phyloP scores from a whole-genome alignment of 345 rosid genomes.

The Acer yangbiense region DNA sequence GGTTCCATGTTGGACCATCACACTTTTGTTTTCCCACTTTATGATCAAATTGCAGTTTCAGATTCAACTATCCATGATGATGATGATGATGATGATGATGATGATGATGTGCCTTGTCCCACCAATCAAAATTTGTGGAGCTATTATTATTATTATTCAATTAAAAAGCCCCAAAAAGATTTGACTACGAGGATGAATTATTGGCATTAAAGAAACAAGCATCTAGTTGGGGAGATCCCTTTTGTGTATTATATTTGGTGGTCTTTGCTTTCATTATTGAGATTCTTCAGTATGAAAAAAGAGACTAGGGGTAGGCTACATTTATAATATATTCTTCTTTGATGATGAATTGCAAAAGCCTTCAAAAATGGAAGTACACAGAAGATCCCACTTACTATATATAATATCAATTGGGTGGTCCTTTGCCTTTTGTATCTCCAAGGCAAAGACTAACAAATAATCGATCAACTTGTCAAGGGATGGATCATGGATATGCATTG shows the following conservation, averaged over 20 bases:
- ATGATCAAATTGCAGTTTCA: conserved; percentile 10
- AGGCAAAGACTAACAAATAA: background rate
- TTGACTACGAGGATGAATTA: conserved; percentile 23
- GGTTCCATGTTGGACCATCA: conserved; percentile 18
- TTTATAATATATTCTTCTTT: no score
- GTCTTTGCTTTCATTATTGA: conserved; percentile 12
- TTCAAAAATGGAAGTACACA: conserved; percentile 13
- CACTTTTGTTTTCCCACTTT: background rate
- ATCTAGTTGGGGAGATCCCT: conserved; percentile 9
- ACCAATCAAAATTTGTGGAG: background rate
- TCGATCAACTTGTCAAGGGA: background rate
- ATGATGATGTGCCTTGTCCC: conserved; percentile 5
- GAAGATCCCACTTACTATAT: conserved; percentile 18
- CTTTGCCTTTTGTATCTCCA: background rate
- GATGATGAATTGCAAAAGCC: no score
- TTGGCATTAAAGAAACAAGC: conserved; percentile 29
- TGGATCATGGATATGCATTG: background rate
- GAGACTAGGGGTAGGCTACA: no score
- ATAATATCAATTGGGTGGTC: background rate
- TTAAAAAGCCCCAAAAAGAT: background rate
- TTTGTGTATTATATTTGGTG: conserved; percentile 1
- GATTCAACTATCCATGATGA: conserved; percentile 6
- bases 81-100: background rate
- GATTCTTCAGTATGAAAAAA: conserved; percentile 25
- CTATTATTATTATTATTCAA: background rate